Evolutionary conservation across 2,329 filamentous ascomycete genomes (phyloP).

Genomic region (Didymella keratinophila): DNA sequence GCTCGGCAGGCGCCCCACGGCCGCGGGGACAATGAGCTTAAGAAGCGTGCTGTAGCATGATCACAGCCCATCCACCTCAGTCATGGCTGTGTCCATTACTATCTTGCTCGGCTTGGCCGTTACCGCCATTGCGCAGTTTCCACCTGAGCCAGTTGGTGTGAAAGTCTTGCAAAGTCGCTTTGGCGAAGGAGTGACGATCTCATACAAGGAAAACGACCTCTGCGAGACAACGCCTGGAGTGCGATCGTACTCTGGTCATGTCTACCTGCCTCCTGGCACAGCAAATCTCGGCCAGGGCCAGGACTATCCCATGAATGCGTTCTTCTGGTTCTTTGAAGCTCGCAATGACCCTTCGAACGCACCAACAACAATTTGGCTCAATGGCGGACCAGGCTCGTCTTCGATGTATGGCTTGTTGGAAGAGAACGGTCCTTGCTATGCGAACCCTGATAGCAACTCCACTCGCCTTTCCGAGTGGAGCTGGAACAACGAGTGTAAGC

Average conservation of each 20-base stretch:
- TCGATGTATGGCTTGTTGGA: constrained; percentile 31
- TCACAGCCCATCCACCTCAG: not conserved
- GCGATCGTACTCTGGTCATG: constrained; percentile 62
- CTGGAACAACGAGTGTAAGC: constrained; percentile 41
- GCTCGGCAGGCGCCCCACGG: not conserved
- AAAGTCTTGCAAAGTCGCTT: constrained; percentile 31
- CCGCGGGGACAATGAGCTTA: constrained; percentile 3
- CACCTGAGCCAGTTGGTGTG: constrained; percentile 19
- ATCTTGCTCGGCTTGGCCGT: constrained; percentile 15
- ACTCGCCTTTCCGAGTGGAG: constrained; percentile 30
- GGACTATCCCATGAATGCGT: constrained; percentile 31
- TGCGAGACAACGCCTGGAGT: constrained; percentile 63
- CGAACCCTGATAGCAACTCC: constrained; percentile 30
- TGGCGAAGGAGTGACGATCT: constrained; percentile 34
- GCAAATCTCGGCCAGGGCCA: constrained; percentile 30
- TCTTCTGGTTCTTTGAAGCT: constrained; percentile 36
- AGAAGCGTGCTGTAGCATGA: constrained; percentile 1
- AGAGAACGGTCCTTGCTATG: constrained; percentile 29
- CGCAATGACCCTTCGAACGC: constrained; percentile 29
- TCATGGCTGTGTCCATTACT: not conserved
- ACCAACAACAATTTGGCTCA: constrained; percentile 28
- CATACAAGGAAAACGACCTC: constrained; percentile 53
- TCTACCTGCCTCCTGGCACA: constrained; percentile 37
- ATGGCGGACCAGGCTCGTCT: constrained; percentile 28
- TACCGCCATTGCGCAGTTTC: constrained; percentile 25